phyloP scores from a whole-genome alignment of 2,329 filamentous ascomycete genomes.

The Davidsoniella eucalypti region DNA sequence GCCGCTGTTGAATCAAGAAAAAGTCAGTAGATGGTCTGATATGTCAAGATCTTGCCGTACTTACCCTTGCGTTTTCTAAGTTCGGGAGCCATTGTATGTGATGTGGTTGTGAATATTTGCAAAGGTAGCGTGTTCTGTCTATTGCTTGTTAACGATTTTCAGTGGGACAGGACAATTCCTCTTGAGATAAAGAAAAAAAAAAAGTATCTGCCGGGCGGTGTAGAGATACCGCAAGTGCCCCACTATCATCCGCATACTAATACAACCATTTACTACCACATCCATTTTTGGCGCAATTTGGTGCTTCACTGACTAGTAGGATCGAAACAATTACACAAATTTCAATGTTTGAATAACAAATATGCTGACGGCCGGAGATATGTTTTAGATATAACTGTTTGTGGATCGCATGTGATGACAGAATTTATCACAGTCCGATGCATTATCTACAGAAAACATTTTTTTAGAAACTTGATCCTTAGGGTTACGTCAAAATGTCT shows the following conservation, averaged over 20 bases:
- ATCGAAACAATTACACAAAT: no score
- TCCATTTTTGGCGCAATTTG: no score
- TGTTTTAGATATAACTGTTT: no score
- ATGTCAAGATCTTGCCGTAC: slow-evolving; percentile 4
- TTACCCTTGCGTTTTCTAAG: slow-evolving; percentile 24
- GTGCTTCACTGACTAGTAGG: no score
- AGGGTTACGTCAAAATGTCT: no score
- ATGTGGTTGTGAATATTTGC: slow-evolving; percentile 13
- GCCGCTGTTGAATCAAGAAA: slow-evolving; percentile 2
- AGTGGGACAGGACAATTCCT: slow-evolving; percentile 4
- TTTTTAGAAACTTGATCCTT: no score
- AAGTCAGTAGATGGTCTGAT: slow-evolving; percentile 1
- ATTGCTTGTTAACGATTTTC: slow-evolving; percentile 1
- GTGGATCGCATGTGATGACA: no score
- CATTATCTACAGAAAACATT: no score
- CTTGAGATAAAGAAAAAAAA: slow-evolving; percentile 18
- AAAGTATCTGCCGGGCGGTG: slow-evolving; percentile 21
- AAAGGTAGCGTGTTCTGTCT: background rate
- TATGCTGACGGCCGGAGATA: no score
- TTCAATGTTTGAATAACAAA: no score
- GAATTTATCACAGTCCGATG: no score
- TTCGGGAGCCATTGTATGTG: slow-evolving; percentile 28
- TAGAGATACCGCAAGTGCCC: slow-evolving; percentile 1
- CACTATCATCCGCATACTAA: slow-evolving; percentile 2
- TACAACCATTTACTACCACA: no score